Conservation (phyloP, 192 early-diverging fungal species). For the Coemansia guatemalensis region DNA sequence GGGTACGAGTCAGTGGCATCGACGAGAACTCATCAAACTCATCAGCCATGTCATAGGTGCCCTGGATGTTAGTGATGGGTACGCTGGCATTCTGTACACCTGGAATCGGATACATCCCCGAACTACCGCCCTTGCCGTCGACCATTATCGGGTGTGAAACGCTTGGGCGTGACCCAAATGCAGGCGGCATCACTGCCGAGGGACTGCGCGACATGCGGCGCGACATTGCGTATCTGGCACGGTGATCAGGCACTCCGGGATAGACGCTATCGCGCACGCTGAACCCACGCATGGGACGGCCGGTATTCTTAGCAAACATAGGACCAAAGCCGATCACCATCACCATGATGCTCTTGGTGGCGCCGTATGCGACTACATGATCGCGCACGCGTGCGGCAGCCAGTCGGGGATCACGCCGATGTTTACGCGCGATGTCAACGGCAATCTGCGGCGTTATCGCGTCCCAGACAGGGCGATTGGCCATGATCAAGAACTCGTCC, state of each 20-base stretch:
- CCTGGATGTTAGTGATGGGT: conserved; percentile 13
- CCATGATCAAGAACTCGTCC: conserved; percentile 80
- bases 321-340: conserved; percentile 88
- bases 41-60: conserved; percentile 40
- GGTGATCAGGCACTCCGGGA: conserved; percentile 47
- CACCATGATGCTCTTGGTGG: conserved; percentile 75
- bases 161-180: conserved; percentile 29
- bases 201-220: conserved; percentile 49
- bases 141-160: conserved; percentile 22
- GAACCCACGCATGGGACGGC: conserved; percentile 52
- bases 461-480: conserved; percentile 75
- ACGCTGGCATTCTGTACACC: conserved; percentile 17
- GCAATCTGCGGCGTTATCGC: conserved; percentile 76
- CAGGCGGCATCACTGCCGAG: conserved; percentile 36
- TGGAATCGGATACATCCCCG: conserved; percentile 21
- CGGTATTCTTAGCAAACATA: conserved; percentile 62
- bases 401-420: conserved; percentile 70
- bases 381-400: conserved; percentile 82
- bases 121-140: conserved; percentile 16
- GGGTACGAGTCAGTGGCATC: conserved; percentile 33
- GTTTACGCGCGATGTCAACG: conserved; percentile 81
- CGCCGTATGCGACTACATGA: conserved; percentile 81
- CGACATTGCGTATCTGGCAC: conserved; percentile 45
- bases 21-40: conserved; percentile 47
- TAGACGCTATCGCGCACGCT: conserved; percentile 55